Evolutionary conservation across 495 filamentous ascomycete species (phyloP).

Genomic region (Penicillium bovifimosum): DNA sequence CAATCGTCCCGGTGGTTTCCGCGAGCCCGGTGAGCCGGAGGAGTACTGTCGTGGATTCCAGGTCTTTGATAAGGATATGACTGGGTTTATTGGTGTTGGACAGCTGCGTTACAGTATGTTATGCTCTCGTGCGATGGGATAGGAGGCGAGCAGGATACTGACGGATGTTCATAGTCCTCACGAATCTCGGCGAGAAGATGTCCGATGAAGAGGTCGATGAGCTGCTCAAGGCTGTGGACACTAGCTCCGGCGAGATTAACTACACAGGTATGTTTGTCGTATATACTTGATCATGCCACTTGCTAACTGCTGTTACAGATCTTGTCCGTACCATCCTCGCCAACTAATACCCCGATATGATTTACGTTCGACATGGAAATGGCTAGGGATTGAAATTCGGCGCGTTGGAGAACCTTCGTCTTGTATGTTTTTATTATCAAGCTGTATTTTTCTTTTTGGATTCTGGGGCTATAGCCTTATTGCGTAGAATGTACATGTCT

Average conservation of each 20-base stretch:
- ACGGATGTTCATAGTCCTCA: slow-evolving; percentile 57
- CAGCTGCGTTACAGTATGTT: slow-evolving; percentile 81
- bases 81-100: slow-evolving; percentile 93
- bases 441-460: slow-evolving; percentile 3
- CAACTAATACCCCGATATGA: slow-evolving; percentile 55
- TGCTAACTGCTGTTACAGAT: slow-evolving; percentile 43
- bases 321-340: slow-evolving; percentile 91
- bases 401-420: slow-evolving; percentile 4
- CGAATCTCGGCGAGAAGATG: slow-evolving; percentile 98
- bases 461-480: slow-evolving; percentile 2
- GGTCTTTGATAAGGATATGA: slow-evolving; percentile 99
- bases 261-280: slow-evolving; percentile 66
- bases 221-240: slow-evolving; percentile 93
- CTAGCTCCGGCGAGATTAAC: slow-evolving; percentile 90
- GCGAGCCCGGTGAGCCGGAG: slow-evolving; percentile 93
- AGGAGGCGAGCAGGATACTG: not conserved
- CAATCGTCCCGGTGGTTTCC: slow-evolving; percentile 96
- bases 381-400: slow-evolving; percentile 7
- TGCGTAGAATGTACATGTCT: not conserved
- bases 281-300: not conserved
- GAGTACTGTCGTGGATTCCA: slow-evolving; percentile 98
- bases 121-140: not conserved
- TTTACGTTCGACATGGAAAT: slow-evolving; percentile 17
- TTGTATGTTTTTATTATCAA: slow-evolving; percentile 9
- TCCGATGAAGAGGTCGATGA: slow-evolving; percentile 97